Base-by-base conservation (phyloP, 1,139 yeast genomes). In the Nakaseomyces bracarensis region DNA sequence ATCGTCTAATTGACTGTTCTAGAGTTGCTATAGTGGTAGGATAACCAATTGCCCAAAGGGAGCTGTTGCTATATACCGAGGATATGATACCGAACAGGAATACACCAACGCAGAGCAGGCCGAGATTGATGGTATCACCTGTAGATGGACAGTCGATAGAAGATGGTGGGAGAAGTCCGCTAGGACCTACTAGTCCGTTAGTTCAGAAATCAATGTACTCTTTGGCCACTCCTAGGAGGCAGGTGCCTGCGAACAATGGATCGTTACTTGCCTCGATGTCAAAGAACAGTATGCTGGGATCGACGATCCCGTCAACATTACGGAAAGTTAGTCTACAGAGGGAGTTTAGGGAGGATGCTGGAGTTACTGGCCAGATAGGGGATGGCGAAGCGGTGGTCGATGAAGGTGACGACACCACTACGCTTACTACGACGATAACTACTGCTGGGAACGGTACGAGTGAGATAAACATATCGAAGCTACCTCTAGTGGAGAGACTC, bases 401-500 rank as follows among this genome's bases (percentile, higher is more conserved):
- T 16, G 40, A 38, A 10, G 62, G 69, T 3, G 65, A 63, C 51
- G 69, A 63, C 37, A 64, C 33, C 14, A 49, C 49, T 2, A 45
- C 49, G 2, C 46, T 54, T 16, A 44, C 49, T 1, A 46, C 46
- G 3, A 42, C 50, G 3, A 35, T 20, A 16, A 37, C 29, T 6
- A 22, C 34, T 3, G 33, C 26, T 4, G 39, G 23, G 7, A 14
- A 14, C 11, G 26, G 19, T n/a, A 29, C 50, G 9, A 43, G 49
- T 15, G 57, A 52, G 13, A 47, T 57, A 14, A 57, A 54, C 41
- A 44, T 56, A 8, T 48, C 58, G 9, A 81, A 82, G 3, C 61
- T 81, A 37, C 75, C 95, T 0, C 94, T 85, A 44, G 93, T 93
- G 0, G 97, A 89, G 50, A 78, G 82, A 53, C 71, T 91, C 35